phyloP scores from a whole-genome alignment of 805 yeast genomes.

The Scheffersomyces amazonensis region DNA sequence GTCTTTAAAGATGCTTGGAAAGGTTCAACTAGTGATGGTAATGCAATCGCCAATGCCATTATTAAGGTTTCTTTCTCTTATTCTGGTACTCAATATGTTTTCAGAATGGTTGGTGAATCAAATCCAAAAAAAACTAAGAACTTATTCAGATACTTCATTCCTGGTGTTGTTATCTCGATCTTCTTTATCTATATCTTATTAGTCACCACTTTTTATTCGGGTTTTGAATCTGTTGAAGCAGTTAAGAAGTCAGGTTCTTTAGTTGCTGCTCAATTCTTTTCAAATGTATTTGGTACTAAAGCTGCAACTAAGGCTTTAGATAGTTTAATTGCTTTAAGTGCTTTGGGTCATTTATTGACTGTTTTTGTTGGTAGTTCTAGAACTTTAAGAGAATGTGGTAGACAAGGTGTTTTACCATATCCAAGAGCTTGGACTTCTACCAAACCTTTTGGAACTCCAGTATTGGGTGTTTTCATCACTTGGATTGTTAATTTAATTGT shows the following conservation, averaged over 20 bases:
- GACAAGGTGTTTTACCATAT: slow-evolving; percentile 32
- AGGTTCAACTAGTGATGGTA: slow-evolving; percentile 41
- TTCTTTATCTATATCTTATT: slow-evolving; percentile 29
- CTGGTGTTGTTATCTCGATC: slow-evolving; percentile 26
- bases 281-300: slow-evolving; percentile 26
- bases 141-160: slow-evolving; percentile 24
- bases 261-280: slow-evolving; percentile 27
- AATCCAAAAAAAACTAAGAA: slow-evolving; percentile 22
- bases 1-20: slow-evolving; percentile 36
- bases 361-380: slow-evolving; percentile 27
- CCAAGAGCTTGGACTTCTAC: slow-evolving; percentile 25
- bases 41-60: slow-evolving; percentile 41
- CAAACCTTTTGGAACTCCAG: slow-evolving; percentile 30
- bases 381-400: slow-evolving; percentile 29
- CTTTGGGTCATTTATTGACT: slow-evolving; percentile 28
- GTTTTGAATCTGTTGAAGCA: slow-evolving; percentile 2
- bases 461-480: slow-evolving; percentile 21
- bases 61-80: slow-evolving; percentile 43
- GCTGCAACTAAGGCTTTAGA: slow-evolving; percentile 19
- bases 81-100: slow-evolving; percentile 39
- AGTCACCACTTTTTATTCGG: slow-evolving; percentile 30
- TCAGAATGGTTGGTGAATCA: slow-evolving; percentile 33
- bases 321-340: slow-evolving; percentile 26
- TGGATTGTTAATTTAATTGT: slow-evolving; percentile 24
- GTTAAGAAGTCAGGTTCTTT: slow-evolving; percentile 11